Percentiles rank a stretch among this genome's conserved stretches.
Evolutionary conservation across 306 rosid species (phyloP).

Genomic region (Parietaria judaica): DNA sequence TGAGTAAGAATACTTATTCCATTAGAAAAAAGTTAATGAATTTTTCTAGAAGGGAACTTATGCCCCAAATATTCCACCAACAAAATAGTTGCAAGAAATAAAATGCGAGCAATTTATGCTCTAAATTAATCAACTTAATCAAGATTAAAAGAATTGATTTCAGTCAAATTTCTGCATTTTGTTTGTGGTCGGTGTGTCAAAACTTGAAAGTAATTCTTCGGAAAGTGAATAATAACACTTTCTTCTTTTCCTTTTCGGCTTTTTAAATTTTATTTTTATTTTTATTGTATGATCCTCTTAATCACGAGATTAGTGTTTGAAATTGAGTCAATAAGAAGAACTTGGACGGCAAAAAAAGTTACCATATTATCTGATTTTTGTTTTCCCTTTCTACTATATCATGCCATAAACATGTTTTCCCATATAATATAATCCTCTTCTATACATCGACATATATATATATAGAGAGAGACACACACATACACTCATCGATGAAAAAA

Average conservation of each 20-base stretch:
- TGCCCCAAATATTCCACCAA: too few relatives aligned
- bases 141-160: background rate
- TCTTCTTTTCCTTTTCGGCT: background rate
- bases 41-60: too few relatives aligned
- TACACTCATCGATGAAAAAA: background rate
- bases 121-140: too few relatives aligned
- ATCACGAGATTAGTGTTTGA: constrained; percentile 18
- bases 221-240: background rate
- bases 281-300: background rate
- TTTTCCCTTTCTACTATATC: background rate
- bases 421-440: background rate
- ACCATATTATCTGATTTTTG: too few relatives aligned
- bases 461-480: background rate
- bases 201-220: too few relatives aligned
- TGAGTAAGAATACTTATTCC: too few relatives aligned
- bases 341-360: background rate
- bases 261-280: background rate
- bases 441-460: background rate
- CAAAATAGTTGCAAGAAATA: too few relatives aligned
- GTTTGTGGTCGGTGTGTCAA: background rate
- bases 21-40: too few relatives aligned
- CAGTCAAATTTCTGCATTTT: background rate
- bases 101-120: too few relatives aligned
- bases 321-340: background rate
- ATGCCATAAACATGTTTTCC: constrained; percentile 9